Evolutionary conservation across 768 basidiomycete species (phyloP).

Genomic region (Lactifluus piperatus): DNA sequence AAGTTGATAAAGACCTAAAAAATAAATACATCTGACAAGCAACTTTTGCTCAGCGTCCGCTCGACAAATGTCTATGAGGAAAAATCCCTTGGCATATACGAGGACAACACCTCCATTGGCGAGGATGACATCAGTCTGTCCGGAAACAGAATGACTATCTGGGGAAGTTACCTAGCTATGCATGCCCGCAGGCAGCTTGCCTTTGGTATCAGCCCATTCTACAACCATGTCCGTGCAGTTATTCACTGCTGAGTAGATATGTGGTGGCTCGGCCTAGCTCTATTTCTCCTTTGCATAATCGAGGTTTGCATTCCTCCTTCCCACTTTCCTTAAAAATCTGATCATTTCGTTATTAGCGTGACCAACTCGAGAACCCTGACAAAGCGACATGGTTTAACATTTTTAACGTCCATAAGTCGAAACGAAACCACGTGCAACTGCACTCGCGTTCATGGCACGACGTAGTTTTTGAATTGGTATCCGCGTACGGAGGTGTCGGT

Average conservation of each 20-base stretch:
- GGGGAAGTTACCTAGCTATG: slow-evolving; percentile 71
- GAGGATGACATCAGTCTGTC: slow-evolving; percentile 34
- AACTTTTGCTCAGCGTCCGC: slow-evolving; percentile 52
- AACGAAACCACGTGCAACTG: slow-evolving; percentile 28
- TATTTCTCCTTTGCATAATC: slow-evolving; percentile 88
- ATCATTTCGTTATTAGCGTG: slow-evolving; percentile 34
- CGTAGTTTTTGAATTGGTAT: slow-evolving; percentile 78
- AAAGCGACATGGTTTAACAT: slow-evolving; percentile 73
- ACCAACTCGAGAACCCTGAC: slow-evolving; percentile 43
- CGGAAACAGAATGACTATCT: slow-evolving; percentile 48
- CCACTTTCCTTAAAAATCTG: neutral
- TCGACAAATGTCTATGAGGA: slow-evolving; percentile 95
- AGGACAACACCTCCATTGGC: slow-evolving; percentile 30
- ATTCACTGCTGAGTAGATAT: slow-evolving; percentile 52
- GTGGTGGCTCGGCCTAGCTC: slow-evolving; percentile 87
- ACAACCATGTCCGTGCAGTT: neutral
- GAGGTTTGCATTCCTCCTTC: slow-evolving; percentile 46
- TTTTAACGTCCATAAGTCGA: slow-evolving; percentile 55
- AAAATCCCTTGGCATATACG: slow-evolving; percentile 76
- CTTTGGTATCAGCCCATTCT: slow-evolving; percentile 49
- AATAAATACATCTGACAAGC: neutral
- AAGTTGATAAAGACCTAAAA: too few species aligned
- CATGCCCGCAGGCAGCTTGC: slow-evolving; percentile 85
- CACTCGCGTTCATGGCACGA: neutral
- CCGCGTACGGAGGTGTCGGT: slow-evolving; percentile 84